phyloP scores from a whole-genome alignment of 345 rosid genomes.

The Dipteronia sinensis region DNA sequence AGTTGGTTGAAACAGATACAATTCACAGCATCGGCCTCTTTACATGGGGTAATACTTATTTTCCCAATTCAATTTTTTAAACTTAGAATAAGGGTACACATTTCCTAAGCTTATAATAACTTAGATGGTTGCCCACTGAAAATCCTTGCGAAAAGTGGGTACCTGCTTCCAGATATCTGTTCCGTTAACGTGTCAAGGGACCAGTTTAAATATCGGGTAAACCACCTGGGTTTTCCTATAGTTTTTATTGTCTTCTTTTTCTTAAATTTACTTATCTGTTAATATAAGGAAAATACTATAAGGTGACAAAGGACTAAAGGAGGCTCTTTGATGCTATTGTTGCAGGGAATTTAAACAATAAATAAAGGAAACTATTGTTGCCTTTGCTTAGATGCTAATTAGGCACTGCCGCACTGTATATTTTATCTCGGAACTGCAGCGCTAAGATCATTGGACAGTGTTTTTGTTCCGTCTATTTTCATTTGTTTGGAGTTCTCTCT shows the following conservation, averaged over 20 bases:
- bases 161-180: conserved; percentile 5
- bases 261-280: background rate
- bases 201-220: background rate
- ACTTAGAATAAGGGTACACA: background rate
- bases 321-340: background rate
- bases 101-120: background rate
- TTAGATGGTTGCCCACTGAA: background rate
- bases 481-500: background rate
- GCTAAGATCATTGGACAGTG: background rate
- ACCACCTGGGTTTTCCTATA: background rate
- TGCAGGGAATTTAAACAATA: background rate
- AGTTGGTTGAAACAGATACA: conserved; percentile 72
- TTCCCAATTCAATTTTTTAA: conserved; percentile 10
- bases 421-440: background rate
- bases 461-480: background rate
- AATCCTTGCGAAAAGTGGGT: background rate
- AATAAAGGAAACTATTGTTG: background rate
- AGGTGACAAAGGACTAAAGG: no score
- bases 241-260: background rate
- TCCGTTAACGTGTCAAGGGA: background rate
- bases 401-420: background rate
- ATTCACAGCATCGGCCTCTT: conserved; percentile 86
- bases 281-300: no score
- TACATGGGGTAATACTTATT: conserved; percentile 78
- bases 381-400: background rate